Evolutionary conservation across 345 rosid species (phyloP), one percentile per base, ranked within the genome.

Genomic region (Conringia planisiliqua): DNA sequence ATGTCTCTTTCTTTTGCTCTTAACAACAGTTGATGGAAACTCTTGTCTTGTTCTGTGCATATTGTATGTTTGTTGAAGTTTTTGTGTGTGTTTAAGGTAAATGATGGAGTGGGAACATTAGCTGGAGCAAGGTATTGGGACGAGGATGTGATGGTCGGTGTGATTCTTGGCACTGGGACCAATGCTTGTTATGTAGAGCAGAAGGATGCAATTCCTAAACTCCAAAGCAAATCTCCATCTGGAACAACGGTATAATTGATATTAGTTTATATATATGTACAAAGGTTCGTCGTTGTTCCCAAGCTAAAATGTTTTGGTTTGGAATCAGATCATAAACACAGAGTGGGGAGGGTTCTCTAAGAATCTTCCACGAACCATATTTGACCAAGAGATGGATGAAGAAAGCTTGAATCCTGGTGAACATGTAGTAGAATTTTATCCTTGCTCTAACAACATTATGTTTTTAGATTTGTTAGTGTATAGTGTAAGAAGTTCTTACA

Each of bases 321-420:
- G 24, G 18, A 67, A 44, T 72, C 80, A 90, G 98, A 83, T 90
- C 44, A 87, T 93, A 11, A 93, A 84, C 32, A 88, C 93, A 3
- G 97, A 93, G 73, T 93, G 97, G 96, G 98, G 96, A 74, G 97
- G 90, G 14, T 90, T 85, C 82, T 86, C 93, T 2, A 83, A 81
- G 48, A 79, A 89, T 48, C 92, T 90, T 81, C 97, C 93, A 6
- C 78, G 65, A 75, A 93, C 93, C 0, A 76, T 50, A 52, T 90
- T 83, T 72, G 96, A 93, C 57, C 72, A 77, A 81, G 92, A 89
- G 55, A 86, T 93, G 92, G 97, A 90, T 74, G 82, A 86, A 20
- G 83, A 85, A 1, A 87, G 90, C 59, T 77, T 83, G 16, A 90
- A 93, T 80, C 93, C 89, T 5, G 96, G 97, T 68, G 96, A 93